These are phyloP conservation scores for Blepharisma undulans DNA, from an alignment of 169 alveolate genomes.

Conservation along the genomic window DNA sequence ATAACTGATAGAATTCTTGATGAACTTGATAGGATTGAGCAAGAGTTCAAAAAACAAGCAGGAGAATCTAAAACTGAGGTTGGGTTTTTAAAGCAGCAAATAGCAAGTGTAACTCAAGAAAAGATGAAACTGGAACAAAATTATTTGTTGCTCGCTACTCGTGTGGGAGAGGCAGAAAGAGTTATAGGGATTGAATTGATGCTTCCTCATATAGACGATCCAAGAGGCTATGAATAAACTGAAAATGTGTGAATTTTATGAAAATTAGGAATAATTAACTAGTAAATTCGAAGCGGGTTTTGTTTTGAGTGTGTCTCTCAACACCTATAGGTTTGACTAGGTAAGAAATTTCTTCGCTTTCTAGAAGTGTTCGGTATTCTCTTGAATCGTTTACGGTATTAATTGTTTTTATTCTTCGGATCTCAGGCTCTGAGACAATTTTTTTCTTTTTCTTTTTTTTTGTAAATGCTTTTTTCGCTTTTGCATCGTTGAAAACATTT, in stretches of 20 bases:
- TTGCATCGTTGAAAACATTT: not conserved
- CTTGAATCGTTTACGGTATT: not conserved
- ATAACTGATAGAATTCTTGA: conserved; percentile 55
- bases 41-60: conserved; percentile 54
- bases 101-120: conserved; percentile 55
- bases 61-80: conserved; percentile 56
- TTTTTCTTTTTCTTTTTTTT: not conserved
- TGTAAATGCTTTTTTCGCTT: not conserved
- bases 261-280: not conserved
- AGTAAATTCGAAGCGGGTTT: not conserved
- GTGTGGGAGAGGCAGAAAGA: conserved; percentile 56
- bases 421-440: not conserved
- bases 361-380: not conserved
- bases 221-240: not conserved
- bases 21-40: conserved; percentile 61
- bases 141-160: conserved; percentile 48
- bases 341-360: not conserved
- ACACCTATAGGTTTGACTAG: not conserved
- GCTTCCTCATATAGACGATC: not conserved
- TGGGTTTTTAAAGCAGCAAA: conserved; percentile 58
- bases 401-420: not conserved
- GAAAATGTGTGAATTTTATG: not conserved
- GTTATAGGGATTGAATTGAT: conserved; percentile 59
- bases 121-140: conserved; percentile 60
- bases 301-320: not conserved